Conservation (phyloP, 192 early-diverging fungal species). For the Coemansia sp. region DNA sequence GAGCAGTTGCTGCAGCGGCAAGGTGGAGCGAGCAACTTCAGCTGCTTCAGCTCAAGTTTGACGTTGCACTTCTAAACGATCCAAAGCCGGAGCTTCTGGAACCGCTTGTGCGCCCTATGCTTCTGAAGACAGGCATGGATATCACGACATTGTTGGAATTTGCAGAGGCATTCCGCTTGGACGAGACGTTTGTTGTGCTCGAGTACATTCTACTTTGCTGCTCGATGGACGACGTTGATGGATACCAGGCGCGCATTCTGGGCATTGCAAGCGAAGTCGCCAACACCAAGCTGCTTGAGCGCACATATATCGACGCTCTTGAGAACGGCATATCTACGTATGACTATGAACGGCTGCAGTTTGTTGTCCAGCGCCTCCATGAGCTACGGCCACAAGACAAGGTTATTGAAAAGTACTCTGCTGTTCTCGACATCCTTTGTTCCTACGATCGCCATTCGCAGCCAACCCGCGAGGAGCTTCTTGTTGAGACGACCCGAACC, state of each 20-base stretch:
- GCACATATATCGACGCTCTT: conserved; percentile 49
- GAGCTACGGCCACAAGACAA: conserved; percentile 52
- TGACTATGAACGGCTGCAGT: conserved; percentile 66
- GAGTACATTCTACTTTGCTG: conserved; percentile 52
- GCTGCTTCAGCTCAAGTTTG: conserved; percentile 62
- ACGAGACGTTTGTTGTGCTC: conserved; percentile 39
- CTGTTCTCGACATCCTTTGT: conserved; percentile 57
- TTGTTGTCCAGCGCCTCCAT: conserved; percentile 58
- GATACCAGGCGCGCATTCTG: conserved; percentile 55
- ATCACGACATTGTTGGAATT: conserved; percentile 64
- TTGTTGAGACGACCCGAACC: conserved; percentile 30
- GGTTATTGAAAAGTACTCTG: conserved; percentile 31
- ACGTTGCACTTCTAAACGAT: conserved; percentile 55
- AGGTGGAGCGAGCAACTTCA: conserved; percentile 67
- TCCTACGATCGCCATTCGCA: conserved; percentile 52
- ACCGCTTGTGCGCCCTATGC: conserved; percentile 57
- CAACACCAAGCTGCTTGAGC: conserved; percentile 60
- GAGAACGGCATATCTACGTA: conserved; percentile 57
- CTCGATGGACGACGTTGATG: conserved; percentile 29
- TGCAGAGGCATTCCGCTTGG: conserved; percentile 58
- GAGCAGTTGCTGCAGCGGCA: conserved; percentile 59
- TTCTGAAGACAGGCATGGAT: conserved; percentile 62
- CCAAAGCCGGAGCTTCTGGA: conserved; percentile 55
- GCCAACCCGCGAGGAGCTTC: conserved; percentile 57
- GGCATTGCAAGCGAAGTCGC: conserved; percentile 52